Evolutionary conservation across 2,329 filamentous ascomycete genomes (phyloP), one percentile per base, ranked within the genome.

Genomic region (Didymella sp.): DNA sequence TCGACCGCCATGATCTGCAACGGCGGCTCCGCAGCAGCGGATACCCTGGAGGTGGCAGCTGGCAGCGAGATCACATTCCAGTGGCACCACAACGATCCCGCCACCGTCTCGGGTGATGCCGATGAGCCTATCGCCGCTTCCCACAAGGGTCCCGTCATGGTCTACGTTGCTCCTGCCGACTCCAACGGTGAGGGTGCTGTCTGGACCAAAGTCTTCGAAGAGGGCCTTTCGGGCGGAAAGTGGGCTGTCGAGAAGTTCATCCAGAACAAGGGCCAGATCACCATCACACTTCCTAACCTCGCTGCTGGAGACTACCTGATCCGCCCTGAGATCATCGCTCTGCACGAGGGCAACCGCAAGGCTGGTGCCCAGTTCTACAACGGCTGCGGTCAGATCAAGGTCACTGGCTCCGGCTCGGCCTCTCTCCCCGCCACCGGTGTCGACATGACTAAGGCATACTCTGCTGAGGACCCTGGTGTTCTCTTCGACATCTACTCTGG

Each of bases 61-160:
- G 83, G 83, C 53, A 79, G 81, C 60, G 76, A 76, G 60, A 60
- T 84, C 56, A 64, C 63, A 45, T 60, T 73, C 63, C 80, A 83
- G 69, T 84, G 81, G 81, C 81, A 80, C 71, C 82, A 84, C 76
- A 72, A 84, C 72, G 77, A 51, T 22, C 43, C 43, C 12, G 27
- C 33, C 15, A 44, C 56, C 27, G 15, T 13, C 11, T 38, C 44
- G 9, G 72, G 71, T 58, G 68, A 70, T 54, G n/a, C 45, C 6
- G 81, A 84, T 67, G 82, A 84, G 69, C 82, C 84, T 71, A 82
- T 85, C 44, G 82, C 78, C 62, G 58, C 68, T n/a, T 81, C 79
- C 41, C 82, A 84, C 78, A 73, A 77, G 73, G 82, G 82, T 6
- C 82, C 82, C 46, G 68, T 84, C 70, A 78, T 81, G 68, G 82